Percentiles rank a stretch among this genome's conserved stretches.
These are phyloP conservation scores for Fonsecaea pugnacius DNA, from an alignment of 2,329 filamentous ascomycete genomes.

Conservation along the genomic window DNA sequence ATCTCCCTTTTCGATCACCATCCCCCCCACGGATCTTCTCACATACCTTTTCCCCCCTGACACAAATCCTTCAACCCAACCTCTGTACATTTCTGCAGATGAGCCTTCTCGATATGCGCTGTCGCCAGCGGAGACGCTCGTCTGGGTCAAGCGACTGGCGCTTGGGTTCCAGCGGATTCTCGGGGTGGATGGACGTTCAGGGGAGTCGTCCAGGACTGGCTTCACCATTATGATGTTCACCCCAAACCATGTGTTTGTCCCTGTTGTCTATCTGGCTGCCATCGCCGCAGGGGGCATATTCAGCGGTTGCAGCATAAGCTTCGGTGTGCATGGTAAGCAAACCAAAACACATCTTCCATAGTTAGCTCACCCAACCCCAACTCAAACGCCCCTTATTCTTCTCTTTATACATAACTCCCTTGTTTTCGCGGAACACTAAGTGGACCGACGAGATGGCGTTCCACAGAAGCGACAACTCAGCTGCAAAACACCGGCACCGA, in stretches of 20 bases:
- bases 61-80: background rate
- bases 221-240: constrained; percentile 65
- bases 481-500: constrained; percentile 56
- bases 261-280: constrained; percentile 45
- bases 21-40: constrained; percentile 38
- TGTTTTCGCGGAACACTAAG: background rate
- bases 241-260: constrained; percentile 70
- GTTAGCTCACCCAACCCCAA: too few relatives aligned
- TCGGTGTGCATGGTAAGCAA: background rate
- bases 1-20: constrained; percentile 55
- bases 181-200: background rate
- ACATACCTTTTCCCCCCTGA: background rate
- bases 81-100: background rate
- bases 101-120: background rate
- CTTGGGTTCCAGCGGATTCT: background rate
- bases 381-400: too few relatives aligned
- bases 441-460: background rate
- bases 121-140: background rate
- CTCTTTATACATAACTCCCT: too few relatives aligned
- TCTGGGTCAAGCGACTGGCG: background rate
- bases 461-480: constrained; percentile 56
- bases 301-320: background rate
- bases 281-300: background rate
- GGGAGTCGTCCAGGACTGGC: background rate
- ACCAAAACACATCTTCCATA: too few relatives aligned